Conservation (phyloP, 2,329 filamentous ascomycete species). For the Stagonosporopsis vannaccii region DNA sequence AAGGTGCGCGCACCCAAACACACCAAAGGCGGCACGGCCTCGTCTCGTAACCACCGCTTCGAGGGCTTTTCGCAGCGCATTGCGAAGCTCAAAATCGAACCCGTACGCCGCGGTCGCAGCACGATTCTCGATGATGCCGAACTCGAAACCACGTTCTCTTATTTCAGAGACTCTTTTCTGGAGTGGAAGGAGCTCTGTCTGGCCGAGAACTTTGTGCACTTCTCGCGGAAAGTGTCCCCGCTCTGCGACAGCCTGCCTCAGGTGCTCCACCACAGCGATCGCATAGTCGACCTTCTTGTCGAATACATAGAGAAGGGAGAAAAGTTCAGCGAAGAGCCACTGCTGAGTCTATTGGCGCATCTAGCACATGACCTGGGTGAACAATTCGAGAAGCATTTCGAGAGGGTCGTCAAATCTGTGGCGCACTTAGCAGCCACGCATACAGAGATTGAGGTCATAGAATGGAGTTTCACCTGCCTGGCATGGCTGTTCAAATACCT, state of each 20-base stretch:
- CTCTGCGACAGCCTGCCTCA: slow-evolving; percentile 90
- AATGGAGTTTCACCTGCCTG: slow-evolving; percentile 94
- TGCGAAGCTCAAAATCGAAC: slow-evolving; percentile 90
- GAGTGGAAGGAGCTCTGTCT: slow-evolving; percentile 94
- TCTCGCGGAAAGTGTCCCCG: slow-evolving; percentile 76
- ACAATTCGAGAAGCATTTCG: slow-evolving; percentile 88
- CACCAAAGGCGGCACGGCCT: slow-evolving; percentile 71
- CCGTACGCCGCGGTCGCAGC: slow-evolving; percentile 85
- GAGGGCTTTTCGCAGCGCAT: slow-evolving; percentile 91
- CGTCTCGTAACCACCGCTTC: slow-evolving; percentile 86
- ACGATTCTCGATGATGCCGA: slow-evolving; percentile 84
- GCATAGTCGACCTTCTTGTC: slow-evolving; percentile 79
- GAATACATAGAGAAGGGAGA: slow-evolving; percentile 80
- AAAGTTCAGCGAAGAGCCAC: slow-evolving; percentile 80
- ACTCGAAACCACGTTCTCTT: slow-evolving; percentile 78
- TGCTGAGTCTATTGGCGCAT: slow-evolving; percentile 86
- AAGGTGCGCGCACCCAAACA: slow-evolving; percentile 64
- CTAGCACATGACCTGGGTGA: slow-evolving; percentile 93
- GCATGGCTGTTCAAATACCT: slow-evolving; percentile 98
- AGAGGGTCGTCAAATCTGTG: slow-evolving; percentile 75
- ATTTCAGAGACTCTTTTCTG: slow-evolving; percentile 81
- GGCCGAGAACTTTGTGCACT: slow-evolving; percentile 78
- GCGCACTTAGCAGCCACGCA: slow-evolving; percentile 79
- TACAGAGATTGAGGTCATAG: slow-evolving; percentile 85
- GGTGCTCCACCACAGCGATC: slow-evolving; percentile 87